Percentiles rank a stretch among this genome's conserved stretches.
Evolutionary conservation across 1,284 basidiomycete genomes (phyloP).

Genomic region (Moesziomyces globuligerus): DNA sequence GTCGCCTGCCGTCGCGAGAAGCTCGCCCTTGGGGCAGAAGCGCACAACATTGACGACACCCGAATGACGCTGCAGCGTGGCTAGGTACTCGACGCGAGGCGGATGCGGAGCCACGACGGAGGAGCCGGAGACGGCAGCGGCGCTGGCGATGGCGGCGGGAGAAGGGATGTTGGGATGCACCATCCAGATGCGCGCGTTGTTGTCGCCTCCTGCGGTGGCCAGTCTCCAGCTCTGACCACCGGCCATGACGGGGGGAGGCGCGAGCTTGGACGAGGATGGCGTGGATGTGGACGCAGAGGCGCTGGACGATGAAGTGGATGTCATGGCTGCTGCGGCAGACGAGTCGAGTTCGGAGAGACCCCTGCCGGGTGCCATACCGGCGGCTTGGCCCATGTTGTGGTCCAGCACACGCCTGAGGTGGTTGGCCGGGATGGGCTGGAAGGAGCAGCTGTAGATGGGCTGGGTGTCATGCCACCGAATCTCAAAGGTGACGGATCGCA

Average conservation of each 20-base stretch:
- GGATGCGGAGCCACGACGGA: constrained; percentile 68
- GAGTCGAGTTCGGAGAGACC: constrained; percentile 41
- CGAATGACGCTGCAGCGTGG: constrained; percentile 91
- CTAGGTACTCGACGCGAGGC: constrained; percentile 93
- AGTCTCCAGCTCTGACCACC: constrained; percentile 78
- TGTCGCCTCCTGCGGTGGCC: constrained; percentile 95
- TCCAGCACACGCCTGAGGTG: constrained; percentile 62
- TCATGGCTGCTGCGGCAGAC: constrained; percentile 14
- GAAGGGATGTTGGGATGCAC: constrained; percentile 67
- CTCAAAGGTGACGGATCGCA: constrained; percentile 65
- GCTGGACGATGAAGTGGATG: constrained; percentile 5
- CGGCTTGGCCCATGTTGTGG: constrained; percentile 63
- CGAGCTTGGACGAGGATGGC: constrained; percentile 38
- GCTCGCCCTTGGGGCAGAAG: constrained; percentile 77
- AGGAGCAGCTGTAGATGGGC: constrained; percentile 65
- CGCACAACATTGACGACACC: constrained; percentile 96
- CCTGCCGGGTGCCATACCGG: constrained; percentile 59
- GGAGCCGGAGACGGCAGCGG: constrained; percentile 74
- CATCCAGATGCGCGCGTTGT: constrained; percentile 78
- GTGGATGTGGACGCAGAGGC: constrained; percentile 14
- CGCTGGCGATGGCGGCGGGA: constrained; percentile 69
- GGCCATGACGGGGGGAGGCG: constrained; percentile 55
- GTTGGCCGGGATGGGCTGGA: constrained; percentile 59
- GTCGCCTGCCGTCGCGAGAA: constrained; percentile 71
- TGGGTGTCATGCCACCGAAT: constrained; percentile 67